Percentiles rank a stretch among this genome's conserved stretches.
Evolutionary conservation across 805 yeast genomes (phyloP).

Genomic region (Teunomyces pallodes): DNA sequence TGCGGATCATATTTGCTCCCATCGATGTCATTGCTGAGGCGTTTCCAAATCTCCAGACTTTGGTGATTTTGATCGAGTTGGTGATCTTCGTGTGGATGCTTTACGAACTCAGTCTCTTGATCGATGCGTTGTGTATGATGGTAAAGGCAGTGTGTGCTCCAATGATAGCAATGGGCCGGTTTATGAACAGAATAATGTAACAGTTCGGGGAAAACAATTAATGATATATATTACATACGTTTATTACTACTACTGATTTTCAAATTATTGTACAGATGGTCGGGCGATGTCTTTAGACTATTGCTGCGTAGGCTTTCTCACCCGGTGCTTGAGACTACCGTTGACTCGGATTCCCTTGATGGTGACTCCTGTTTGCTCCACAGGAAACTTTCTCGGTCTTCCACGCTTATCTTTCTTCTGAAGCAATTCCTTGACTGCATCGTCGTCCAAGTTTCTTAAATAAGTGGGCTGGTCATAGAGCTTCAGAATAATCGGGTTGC

Average conservation of each 20-base stretch:
- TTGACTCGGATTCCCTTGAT: slow-evolving; percentile 42
- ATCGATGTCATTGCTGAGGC: slow-evolving; percentile 36
- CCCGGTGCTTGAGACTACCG: slow-evolving; percentile 20
- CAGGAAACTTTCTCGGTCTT: slow-evolving; percentile 49
- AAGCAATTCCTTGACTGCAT: slow-evolving; percentile 33
- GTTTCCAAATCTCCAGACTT: slow-evolving; percentile 37
- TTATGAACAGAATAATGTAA: slow-evolving; percentile 42
- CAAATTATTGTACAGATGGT: too few species aligned
- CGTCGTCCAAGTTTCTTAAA: slow-evolving; percentile 28
- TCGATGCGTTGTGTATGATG: slow-evolving; percentile 45
- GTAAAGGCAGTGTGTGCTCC: slow-evolving; percentile 46
- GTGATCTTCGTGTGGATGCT: slow-evolving; percentile 40
- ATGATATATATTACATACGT: neutral
- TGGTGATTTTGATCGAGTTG: slow-evolving; percentile 39
- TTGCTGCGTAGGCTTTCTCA: slow-evolving; percentile 3
- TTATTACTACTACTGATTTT: neutral
- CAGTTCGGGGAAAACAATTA: neutral
- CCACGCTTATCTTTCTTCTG: slow-evolving; percentile 46
- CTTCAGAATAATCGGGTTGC: slow-evolving; percentile 12
- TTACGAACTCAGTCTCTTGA: slow-evolving; percentile 39
- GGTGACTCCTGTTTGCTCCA: slow-evolving; percentile 45
- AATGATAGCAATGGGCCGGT: slow-evolving; percentile 43
- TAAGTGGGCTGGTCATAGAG: slow-evolving; percentile 29
- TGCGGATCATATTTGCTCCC: slow-evolving; percentile 39
- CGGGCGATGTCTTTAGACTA: neutral